phyloP scores from a whole-genome alignment of 208 protist species.

The Tritrichomonas foetus region DNA sequence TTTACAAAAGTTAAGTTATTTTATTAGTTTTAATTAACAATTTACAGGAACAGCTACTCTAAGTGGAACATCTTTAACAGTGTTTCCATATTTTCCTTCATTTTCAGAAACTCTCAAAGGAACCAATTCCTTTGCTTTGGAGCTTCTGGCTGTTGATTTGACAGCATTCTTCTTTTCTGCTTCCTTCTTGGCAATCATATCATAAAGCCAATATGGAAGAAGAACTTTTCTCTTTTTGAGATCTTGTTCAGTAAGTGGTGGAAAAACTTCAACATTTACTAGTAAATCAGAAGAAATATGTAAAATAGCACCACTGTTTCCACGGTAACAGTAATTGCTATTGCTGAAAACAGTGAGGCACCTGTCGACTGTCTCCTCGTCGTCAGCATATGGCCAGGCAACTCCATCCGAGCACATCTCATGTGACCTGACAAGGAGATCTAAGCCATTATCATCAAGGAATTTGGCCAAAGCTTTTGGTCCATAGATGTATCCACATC shows the following conservation, averaged over 20 bases:
- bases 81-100: too few relatives aligned
- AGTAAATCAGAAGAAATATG: not conserved
- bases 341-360: constrained; percentile 26
- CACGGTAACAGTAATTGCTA: not conserved
- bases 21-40: too few relatives aligned
- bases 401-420: not conserved
- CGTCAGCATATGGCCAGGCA: not conserved
- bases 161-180: not conserved
- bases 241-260: not conserved
- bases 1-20: too few relatives aligned
- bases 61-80: too few relatives aligned
- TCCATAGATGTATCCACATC: not conserved
- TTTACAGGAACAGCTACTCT: too few relatives aligned
- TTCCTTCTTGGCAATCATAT: constrained; percentile 12
- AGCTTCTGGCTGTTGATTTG: too few relatives aligned
- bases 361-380: not conserved
- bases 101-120: too few relatives aligned
- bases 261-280: not conserved
- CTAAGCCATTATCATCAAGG: not conserved
- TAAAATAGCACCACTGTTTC: not conserved
- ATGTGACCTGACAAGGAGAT: not conserved
- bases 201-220: not conserved
- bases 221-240: not conserved
- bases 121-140: too few relatives aligned
- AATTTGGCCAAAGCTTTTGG: not conserved